Conservation (phyloP, 768 basidiomycete species). For the Leccinum fibrillosum region DNA sequence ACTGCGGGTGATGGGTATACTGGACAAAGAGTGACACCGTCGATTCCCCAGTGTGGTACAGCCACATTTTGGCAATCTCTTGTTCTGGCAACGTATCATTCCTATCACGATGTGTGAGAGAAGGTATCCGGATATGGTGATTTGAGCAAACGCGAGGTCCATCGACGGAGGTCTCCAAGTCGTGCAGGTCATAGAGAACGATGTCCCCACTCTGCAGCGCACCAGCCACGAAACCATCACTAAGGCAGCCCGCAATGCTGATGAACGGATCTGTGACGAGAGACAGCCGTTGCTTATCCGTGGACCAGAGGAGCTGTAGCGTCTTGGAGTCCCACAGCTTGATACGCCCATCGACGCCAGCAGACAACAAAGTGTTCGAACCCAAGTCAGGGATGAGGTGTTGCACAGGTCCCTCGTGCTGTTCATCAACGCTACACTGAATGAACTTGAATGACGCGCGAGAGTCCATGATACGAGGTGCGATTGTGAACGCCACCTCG, state of each 20-base stretch:
- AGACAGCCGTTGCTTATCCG: slow-evolving; percentile 33
- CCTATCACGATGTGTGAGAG: slow-evolving; percentile 26
- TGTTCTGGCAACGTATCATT: neutral
- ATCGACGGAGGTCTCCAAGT: slow-evolving; percentile 16
- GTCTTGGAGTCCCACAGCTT: slow-evolving; percentile 70
- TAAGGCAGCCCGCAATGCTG: slow-evolving; percentile 44
- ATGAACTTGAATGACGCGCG: slow-evolving; percentile 44
- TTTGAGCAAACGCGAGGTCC: slow-evolving; percentile 10
- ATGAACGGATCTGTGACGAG: slow-evolving; percentile 48
- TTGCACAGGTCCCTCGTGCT: slow-evolving; percentile 59
- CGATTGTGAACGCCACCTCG: slow-evolving; percentile 59
- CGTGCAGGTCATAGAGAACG: slow-evolving; percentile 50
- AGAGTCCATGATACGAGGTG: slow-evolving; percentile 56
- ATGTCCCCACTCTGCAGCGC: slow-evolving; percentile 57
- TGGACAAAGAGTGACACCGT: slow-evolving; percentile 42
- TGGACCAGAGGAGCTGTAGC: slow-evolving; percentile 63
- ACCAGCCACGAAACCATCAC: slow-evolving; percentile 45
- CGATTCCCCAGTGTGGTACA: slow-evolving; percentile 8
- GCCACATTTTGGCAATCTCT: slow-evolving; percentile 16
- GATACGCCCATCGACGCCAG: slow-evolving; percentile 58
- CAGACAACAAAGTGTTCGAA: slow-evolving; percentile 44
- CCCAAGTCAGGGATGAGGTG: slow-evolving; percentile 51
- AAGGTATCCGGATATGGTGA: slow-evolving; percentile 35
- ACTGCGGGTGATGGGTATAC: slow-evolving; percentile 45
- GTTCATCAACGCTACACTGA: slow-evolving; percentile 51